phyloP scores from a whole-genome alignment of 371 early-diverging fungal genomes.

The Hamiltosporidium tvaerminnensis region DNA sequence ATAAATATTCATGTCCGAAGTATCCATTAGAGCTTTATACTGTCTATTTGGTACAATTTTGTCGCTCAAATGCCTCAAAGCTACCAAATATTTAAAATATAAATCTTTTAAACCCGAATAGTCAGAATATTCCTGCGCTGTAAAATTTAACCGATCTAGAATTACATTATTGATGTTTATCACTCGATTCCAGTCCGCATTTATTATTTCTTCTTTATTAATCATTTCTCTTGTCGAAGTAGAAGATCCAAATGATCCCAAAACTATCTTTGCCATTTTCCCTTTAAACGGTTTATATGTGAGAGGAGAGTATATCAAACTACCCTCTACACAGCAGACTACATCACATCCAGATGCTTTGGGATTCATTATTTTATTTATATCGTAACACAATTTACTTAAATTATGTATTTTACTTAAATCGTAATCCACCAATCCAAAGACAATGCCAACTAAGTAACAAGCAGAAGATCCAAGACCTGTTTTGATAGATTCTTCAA shows the following conservation, averaged over 20 bases:
- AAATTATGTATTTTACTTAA: not conserved
- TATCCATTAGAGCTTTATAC: conserved; percentile 17
- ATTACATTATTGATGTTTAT: conserved; percentile 7
- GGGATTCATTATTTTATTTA: conserved; percentile 7
- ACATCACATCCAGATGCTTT: conserved; percentile 14
- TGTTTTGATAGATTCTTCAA: conserved; percentile 10
- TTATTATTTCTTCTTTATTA: not conserved
- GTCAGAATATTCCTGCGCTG: too few species aligned
- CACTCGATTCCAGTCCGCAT: not conserved
- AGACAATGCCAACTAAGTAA: conserved; percentile 8
- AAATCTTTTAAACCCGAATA: not conserved
- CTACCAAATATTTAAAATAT: conserved; percentile 16
- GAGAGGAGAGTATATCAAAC: conserved; percentile 2
- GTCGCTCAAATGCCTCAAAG: not conserved
- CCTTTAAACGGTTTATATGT: not conserved
- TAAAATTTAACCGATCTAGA: not conserved
- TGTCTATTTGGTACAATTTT: conserved; percentile 17
- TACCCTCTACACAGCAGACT: conserved; percentile 4
- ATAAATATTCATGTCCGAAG: conserved; percentile 6
- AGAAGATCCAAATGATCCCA: conserved; percentile 11
- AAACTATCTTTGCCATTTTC: not conserved
- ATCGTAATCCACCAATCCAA: conserved; percentile 1
- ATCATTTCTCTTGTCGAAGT: conserved; percentile 15
- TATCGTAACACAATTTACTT: not conserved
- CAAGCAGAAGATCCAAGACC: conserved; percentile 22